A percentile compares a stretch with the other conserved stretches of the same genome.
These are phyloP conservation scores for Penicillium waksmanii DNA, from an alignment of 495 filamentous ascomycete species.

Conservation along the genomic window DNA sequence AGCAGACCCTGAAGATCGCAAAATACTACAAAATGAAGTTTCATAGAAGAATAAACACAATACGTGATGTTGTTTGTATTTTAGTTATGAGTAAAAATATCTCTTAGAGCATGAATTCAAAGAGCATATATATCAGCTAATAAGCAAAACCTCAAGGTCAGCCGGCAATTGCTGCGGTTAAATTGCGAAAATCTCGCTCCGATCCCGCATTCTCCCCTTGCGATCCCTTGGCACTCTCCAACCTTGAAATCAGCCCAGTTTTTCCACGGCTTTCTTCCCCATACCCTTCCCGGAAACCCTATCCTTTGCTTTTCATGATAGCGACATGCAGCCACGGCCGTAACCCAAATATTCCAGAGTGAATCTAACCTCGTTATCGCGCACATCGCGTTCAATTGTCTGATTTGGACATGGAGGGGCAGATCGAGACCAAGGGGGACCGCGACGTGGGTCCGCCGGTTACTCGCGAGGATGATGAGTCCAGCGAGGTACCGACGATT, in stretches of 20 bases:
- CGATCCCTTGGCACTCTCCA: not conserved
- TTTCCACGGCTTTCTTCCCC: not conserved
- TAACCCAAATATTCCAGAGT: not conserved
- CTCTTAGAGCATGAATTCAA: not conserved
- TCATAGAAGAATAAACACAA: not conserved
- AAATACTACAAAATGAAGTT: not conserved
- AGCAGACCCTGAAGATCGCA: conserved; percentile 1
- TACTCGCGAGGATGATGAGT: not conserved
- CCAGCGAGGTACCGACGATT: not conserved
- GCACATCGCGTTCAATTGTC: not conserved
- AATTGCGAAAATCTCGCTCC: not conserved
- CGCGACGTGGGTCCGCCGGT: conserved; percentile 14
- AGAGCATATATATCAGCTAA: not conserved
- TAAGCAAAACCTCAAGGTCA: not conserved
- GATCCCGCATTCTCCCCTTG: conserved; percentile 2
- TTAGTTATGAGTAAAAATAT: too few species aligned
- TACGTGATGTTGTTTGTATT: not conserved
- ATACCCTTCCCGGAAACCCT: not conserved
- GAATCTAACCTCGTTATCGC: not conserved
- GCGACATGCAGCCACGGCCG: not conserved
- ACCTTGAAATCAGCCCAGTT: not conserved
- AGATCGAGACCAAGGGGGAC: conserved; percentile 4
- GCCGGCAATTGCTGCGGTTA: not conserved
- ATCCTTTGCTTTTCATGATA: not conserved
- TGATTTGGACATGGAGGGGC: conserved; percentile 12